Base-by-base conservation (phyloP, 2,329 filamentous ascomycete genomes). In the Fusarium pilosicola region DNA sequence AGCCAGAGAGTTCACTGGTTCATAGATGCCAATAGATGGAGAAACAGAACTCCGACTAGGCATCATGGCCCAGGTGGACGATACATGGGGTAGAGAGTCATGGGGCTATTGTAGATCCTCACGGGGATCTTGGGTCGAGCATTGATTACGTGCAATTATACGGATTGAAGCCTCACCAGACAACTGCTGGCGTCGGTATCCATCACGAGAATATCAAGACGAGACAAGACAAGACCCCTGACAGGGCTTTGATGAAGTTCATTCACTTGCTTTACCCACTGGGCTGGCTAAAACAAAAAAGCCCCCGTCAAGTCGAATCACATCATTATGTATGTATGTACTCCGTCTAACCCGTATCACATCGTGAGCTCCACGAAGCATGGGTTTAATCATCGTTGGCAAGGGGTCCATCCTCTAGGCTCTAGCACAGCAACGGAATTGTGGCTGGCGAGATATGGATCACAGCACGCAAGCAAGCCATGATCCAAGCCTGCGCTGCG, bases 381-480 rank as follows among this genome's bases (percentile, higher is more conserved):
- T 67, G 70, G 70, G 46, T 61, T 73, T 51, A 59, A 62, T 66
- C 65, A 71, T 44, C 57, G 45, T 51, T 45, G 41, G 48, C 58
- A 72, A 59, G 70, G 68, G 71, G 46, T 46, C 62, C 41, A 51
- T 52, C 54, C 55, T 67, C 55, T 68, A 52, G 18, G 48, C 58
- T 67, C 55, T 68, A 52, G 20, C 45, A 72, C 36, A 62, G n/a
- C 58, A 32, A 63, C 58, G 74, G 73, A 77, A 77, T 73, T 77
- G 73, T 77, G 73, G 75, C 68, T 68, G 71, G 58, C 62, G 62
- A 73, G 34, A 73, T 66, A 74, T 69, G 73, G 54, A 65, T 65
- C 72, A 44, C 44, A 69, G 54, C 52, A 66, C 42, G 65, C 54
- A 71, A 62, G 65, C 52, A 64, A 61, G 54, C 52, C 70, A 71